Percentiles rank a stretch among this genome's conserved stretches.
These are phyloP conservation scores for Sapria himalayana DNA, from an alignment of 345 rosid genomes.

Conservation along the genomic window DNA sequence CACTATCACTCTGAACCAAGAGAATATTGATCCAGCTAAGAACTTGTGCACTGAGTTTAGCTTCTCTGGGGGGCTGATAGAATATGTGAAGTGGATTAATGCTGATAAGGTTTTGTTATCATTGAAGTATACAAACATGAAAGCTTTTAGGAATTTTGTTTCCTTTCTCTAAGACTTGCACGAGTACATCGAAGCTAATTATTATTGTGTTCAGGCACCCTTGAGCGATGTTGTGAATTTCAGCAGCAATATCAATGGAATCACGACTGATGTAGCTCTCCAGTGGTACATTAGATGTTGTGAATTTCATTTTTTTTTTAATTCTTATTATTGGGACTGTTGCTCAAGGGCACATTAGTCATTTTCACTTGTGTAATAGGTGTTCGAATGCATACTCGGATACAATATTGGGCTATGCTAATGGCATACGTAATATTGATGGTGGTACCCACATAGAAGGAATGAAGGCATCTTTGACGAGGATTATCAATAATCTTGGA, in stretches of 20 bases:
- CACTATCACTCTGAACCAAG: conserved; percentile 38
- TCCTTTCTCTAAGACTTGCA: too few species aligned
- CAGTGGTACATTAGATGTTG: conserved; percentile 45
- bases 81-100: conserved; percentile 87
- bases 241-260: conserved; percentile 44
- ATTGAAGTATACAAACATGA: too few species aligned
- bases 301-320: conserved; percentile 1
- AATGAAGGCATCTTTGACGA: conserved; percentile 66
- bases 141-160: too few species aligned
- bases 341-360: neutral
- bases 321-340: neutral
- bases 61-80: conserved; percentile 76
- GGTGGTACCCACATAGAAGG: conserved; percentile 99
- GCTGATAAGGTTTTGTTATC: conserved; percentile 45
- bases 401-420: conserved; percentile 85
- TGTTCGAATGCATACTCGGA: conserved; percentile 96
- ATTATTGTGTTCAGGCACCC: conserved; percentile 24
- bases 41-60: conserved; percentile 36
- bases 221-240: conserved; percentile 78
- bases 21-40: conserved; percentile 41
- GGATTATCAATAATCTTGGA: conserved; percentile 70
- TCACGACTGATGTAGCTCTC: conserved; percentile 54
- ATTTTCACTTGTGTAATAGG: conserved; percentile 17
- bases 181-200: too few species aligned
- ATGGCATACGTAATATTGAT: conserved; percentile 89